Evolutionary conservation across 371 early-diverging fungal species (phyloP), one percentile per base, ranked within the genome.

Genomic region (Batkoa obscura): DNA sequence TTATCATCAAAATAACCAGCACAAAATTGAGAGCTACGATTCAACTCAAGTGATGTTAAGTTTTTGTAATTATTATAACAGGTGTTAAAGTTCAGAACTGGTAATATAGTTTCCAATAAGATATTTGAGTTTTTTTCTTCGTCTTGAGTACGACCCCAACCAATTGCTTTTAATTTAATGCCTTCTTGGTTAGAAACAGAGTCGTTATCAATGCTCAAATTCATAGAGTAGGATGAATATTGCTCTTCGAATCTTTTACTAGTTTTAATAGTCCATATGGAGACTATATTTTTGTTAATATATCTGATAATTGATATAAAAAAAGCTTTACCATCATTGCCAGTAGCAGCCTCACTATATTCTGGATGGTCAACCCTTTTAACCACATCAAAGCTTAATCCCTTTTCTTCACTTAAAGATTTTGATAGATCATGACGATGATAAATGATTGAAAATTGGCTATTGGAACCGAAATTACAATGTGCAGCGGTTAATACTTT

Each of bases 401-500:
- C 43, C 3, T 42, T 37, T 30, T 56, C 47, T 15, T 34, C 8
- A 2, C 32, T 9, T 5, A 38, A 5, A 17, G 1, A 2, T 17
- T 34, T 17, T 10, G 15, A 12, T 43, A 56, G 13, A 38, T 45
- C 10, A 33, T 56, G 56, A 23, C 47, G 36, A 13, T 56, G 35
- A 6, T 30, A 6, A 2, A 23, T 32, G 5, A 56, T 47, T 42
- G 34, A 5, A 30, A 52, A 52, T 6, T 45, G 47, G 4, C 35
- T 47, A n/a, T 15, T 35, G 5, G 56, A 12, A 13, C 47, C 56
- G 13, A 12, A 36, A 23, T 71, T 63, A 52, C 73, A 73, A 58
- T 73, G 73, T 0, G 73, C 73, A 1, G 73, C 73, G 9, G 53
- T 53, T 10, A 53, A 8, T 6, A 53, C 38, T 2, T 4, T 32